phyloP scores from a whole-genome alignment of 2,329 filamentous ascomycete species.

The Sporothrix humicola region DNA sequence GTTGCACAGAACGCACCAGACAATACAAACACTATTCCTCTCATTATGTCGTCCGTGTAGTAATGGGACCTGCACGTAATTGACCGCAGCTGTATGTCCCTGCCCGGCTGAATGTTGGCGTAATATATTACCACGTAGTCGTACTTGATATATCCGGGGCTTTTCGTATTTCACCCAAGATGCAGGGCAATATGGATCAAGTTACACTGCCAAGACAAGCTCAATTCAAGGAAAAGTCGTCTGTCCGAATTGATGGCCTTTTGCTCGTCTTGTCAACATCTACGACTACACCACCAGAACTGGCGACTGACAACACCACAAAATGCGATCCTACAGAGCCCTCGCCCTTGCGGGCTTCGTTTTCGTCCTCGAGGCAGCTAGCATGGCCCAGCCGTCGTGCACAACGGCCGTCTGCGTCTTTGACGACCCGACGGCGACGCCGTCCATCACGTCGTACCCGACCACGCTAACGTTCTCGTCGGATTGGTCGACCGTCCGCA shows the following conservation, averaged over 20 bases:
- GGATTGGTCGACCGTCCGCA: conserved; percentile 8
- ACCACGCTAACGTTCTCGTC: conserved; percentile 29
- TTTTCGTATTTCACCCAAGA: too few relatives aligned
- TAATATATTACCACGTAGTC: too few relatives aligned
- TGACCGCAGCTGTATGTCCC: background rate
- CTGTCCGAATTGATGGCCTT: background rate
- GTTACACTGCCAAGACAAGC: too few relatives aligned
- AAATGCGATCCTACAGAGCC: background rate
- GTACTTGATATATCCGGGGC: too few relatives aligned
- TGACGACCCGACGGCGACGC: conserved; percentile 17
- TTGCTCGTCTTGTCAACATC: too few relatives aligned
- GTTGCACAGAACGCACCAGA: background rate
- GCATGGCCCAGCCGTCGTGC: conserved; percentile 29
- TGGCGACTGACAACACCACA: too few relatives aligned
- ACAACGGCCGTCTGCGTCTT: conserved; percentile 25
- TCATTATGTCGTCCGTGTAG: background rate
- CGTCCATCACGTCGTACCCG: conserved; percentile 26
- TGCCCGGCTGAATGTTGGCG: background rate
- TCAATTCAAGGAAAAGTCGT: background rate
- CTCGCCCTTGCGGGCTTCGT: background rate
- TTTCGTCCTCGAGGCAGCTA: background rate
- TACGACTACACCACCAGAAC: too few relatives aligned
- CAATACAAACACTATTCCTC: conserved; percentile 13
- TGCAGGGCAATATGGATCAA: too few relatives aligned
- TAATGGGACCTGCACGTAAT: too few relatives aligned